Conservation (phyloP, 78 protist genomes). For the Dictyostelium discoideum region dicty_2.7 NC_007091.3:3094001-3094500, state of each 20-base stretch:
- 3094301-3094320: background rate
- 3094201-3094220: too few relatives aligned
- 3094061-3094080: background rate
- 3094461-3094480: background rate
- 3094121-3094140: too few relatives aligned
- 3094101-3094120: too few relatives aligned
- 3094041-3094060: background rate
- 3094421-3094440: background rate
- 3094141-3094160: too few relatives aligned
- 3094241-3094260: too few relatives aligned
- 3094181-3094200: too few relatives aligned
- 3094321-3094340: background rate
- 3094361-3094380: background rate
- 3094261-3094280: background rate
- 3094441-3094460: background rate
- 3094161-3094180: background rate
- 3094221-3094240: too few relatives aligned
- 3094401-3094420: background rate
- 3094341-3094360: conserved; percentile 11
- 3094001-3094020: background rate
- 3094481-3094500: background rate
- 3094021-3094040: background rate
- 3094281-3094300: background rate
- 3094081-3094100: background rate
- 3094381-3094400: background rate